Evolutionary conservation across 1,139 yeast species (phyloP).

Genomic region (Scheffersomyces stambukii): DNA sequence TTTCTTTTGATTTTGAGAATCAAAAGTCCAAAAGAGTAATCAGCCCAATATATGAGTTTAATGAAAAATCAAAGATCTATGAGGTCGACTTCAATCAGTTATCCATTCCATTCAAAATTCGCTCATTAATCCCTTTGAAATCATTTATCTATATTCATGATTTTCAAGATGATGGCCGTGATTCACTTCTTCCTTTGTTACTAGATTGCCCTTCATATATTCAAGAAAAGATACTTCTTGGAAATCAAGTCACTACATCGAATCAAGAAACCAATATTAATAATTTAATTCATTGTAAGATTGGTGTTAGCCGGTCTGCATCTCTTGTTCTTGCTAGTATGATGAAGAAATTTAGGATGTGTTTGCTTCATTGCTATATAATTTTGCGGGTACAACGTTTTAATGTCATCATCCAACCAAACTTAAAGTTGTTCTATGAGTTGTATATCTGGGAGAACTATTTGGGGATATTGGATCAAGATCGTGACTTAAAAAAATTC

Average conservation of each 20-base stretch:
- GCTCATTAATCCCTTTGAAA: constrained; percentile 13
- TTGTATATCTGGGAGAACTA: constrained; percentile 73
- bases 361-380: constrained; percentile 70
- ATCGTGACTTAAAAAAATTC: constrained; percentile 11
- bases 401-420: constrained; percentile 89
- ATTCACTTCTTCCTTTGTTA: constrained; percentile 30
- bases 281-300: constrained; percentile 82
- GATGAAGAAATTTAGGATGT: constrained; percentile 66
- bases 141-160: constrained; percentile 31
- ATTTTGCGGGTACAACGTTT: constrained; percentile 79
- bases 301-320: constrained; percentile 89
- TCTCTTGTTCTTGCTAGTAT: constrained; percentile 88
- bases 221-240: constrained; percentile 26
- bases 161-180: constrained; percentile 40
- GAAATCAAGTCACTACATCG: constrained; percentile 20
- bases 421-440: constrained; percentile 80
- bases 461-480: constrained; percentile 16
- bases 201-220: constrained; percentile 27
- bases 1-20: constrained; percentile 18
- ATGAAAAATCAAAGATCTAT: constrained; percentile 24
- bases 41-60: constrained; percentile 24
- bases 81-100: constrained; percentile 17
- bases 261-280: too few relatives aligned
- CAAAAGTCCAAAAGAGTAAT: constrained; percentile 5
- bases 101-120: constrained; percentile 3